Evolutionary conservation across 83 land plant species (phyloP).

Genomic region (Picea mariana): DNA sequence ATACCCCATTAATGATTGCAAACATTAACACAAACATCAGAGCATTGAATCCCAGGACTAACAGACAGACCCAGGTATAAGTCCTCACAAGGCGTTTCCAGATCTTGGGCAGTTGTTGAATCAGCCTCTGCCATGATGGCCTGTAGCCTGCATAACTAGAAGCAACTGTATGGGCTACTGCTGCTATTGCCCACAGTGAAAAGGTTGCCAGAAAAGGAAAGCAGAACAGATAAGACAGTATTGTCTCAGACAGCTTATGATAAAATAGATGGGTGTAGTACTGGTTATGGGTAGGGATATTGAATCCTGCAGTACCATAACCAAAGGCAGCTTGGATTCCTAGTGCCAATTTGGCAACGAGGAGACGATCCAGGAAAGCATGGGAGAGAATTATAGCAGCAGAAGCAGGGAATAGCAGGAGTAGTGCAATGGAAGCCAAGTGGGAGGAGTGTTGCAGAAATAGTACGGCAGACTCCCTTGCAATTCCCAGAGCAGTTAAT

Average conservation of each 20-base stretch:
- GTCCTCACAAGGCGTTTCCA: not conserved
- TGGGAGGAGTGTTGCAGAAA: not conserved
- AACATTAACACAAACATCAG: not conserved
- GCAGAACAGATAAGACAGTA: not conserved
- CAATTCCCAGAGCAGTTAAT: not conserved
- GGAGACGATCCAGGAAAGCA: not conserved
- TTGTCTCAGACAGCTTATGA: not conserved
- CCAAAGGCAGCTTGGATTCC: not conserved
- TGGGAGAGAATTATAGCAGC: not conserved
- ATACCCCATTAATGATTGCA: not conserved
- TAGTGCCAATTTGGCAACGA: not conserved
- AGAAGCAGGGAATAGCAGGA: not conserved
- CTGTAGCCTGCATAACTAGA: not conserved
- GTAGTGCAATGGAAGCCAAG: not conserved
- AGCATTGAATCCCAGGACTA: not conserved
- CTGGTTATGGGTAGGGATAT: too few relatives aligned
- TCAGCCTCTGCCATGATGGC: not conserved
- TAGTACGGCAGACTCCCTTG: not conserved
- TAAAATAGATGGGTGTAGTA: not conserved
- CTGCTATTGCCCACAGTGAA: constrained; percentile 2
- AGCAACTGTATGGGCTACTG: not conserved
- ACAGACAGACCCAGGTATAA: not conserved
- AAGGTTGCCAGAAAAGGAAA: not conserved
- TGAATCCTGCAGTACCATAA: not conserved
- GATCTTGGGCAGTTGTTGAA: not conserved